These are phyloP conservation scores for Dictyostelium firmibasis DNA, from an alignment of 78 protist species.

Conservation along the genomic window DNA sequence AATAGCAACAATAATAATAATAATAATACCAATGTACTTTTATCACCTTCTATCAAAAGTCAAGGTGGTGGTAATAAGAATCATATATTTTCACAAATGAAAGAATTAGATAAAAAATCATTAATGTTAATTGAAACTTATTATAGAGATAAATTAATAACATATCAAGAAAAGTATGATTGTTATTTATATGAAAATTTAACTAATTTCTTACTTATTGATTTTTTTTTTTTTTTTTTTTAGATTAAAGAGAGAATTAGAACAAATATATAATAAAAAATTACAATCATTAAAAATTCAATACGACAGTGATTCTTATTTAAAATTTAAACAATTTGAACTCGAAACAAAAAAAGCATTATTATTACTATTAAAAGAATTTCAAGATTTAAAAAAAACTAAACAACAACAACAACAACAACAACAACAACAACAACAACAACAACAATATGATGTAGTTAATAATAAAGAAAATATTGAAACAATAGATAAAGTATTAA, in stretches of 20 bases:
- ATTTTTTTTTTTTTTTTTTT: background rate
- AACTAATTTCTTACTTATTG: background rate
- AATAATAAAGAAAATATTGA: background rate
- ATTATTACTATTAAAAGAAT: background rate
- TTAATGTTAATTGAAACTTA: conserved; percentile 33
- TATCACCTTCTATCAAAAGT: background rate
- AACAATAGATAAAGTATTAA: background rate
- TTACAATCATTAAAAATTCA: conserved; percentile 2
- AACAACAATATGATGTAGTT: background rate
- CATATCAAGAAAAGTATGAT: conserved; percentile 36
- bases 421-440: background rate
- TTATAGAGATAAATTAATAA: conserved; percentile 30
- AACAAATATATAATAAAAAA: background rate
- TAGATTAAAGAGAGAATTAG: conserved; percentile 11
- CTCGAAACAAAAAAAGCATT: conserved; percentile 8
- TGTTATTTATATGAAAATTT: background rate
- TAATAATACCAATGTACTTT: background rate
- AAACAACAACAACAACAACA: background rate
- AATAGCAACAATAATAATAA: too few relatives aligned
- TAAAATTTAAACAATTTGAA: conserved; percentile 15
- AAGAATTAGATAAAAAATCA: background rate
- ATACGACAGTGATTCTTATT: background rate
- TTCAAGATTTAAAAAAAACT: background rate
- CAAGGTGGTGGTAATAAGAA: background rate
- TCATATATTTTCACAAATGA: background rate